Conservation (phyloP, 805 yeast genomes). For the Kuraishia ogatae region DNA sequence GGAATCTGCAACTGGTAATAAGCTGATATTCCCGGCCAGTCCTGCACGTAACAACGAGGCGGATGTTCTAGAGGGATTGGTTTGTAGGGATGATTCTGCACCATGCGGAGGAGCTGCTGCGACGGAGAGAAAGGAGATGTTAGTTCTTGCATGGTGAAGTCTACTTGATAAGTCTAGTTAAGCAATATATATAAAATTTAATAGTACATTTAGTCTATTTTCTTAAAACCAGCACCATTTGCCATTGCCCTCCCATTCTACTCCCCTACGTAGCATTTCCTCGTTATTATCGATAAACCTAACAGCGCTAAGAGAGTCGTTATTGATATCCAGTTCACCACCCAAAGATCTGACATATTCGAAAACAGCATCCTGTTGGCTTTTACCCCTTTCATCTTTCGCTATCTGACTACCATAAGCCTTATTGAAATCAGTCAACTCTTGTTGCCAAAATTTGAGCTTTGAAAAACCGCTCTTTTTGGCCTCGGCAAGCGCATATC, state of each 20-base stretch:
- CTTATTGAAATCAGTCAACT: conserved; percentile 11
- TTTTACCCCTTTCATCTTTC: conserved; percentile 5
- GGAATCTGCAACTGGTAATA: neutral
- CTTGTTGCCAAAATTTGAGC: conserved; percentile 17
- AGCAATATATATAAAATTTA: no score
- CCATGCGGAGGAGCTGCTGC: neutral
- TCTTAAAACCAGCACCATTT: conserved; percentile 19
- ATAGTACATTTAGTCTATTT: no score
- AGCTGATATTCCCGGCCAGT: neutral
- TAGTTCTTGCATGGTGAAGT: neutral
- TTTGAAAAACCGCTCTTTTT: conserved; percentile 6
- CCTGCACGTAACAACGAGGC: neutral
- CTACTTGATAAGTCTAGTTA: no score
- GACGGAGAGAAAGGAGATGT: neutral
- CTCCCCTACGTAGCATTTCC: conserved; percentile 1
- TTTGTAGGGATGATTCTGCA: neutral
- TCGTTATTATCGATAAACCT: conserved; percentile 6
- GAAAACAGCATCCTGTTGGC: neutral
- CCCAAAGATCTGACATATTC: conserved; percentile 2
- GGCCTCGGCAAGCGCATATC: conserved; percentile 7
- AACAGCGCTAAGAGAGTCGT: conserved; percentile 15
- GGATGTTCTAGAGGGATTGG: neutral
- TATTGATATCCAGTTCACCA: conserved; percentile 10
- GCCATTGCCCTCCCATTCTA: conserved; percentile 17
- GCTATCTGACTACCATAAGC: conserved; percentile 2